phyloP scores from a whole-genome alignment of 805 yeast genomes.

The Torulaspora indica region DNA sequence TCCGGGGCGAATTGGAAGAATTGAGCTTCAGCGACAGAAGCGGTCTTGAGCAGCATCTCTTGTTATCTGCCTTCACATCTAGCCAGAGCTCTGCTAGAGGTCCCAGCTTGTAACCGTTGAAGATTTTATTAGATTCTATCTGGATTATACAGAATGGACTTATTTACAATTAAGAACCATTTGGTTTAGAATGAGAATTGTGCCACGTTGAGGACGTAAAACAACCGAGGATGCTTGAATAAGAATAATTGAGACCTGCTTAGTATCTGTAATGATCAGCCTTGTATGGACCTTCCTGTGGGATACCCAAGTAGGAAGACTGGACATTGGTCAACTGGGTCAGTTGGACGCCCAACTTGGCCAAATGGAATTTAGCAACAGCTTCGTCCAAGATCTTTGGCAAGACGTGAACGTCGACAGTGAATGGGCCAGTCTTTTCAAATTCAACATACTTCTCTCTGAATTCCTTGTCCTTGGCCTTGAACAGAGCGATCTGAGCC shows the following conservation, averaged over 20 bases:
- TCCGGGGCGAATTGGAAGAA: too few relatives aligned
- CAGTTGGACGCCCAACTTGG: constrained; percentile 86
- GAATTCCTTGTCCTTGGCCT: constrained; percentile 76
- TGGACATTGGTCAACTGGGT: constrained; percentile 71
- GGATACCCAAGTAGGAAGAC: constrained; percentile 91
- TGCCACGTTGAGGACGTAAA: constrained; percentile 8
- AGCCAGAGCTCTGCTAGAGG: too few relatives aligned
- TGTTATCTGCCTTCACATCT: too few relatives aligned
- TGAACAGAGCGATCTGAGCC: constrained; percentile 97
- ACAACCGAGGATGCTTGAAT: neutral
- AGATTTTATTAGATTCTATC: constrained; percentile 20
- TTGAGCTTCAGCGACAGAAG: too few relatives aligned
- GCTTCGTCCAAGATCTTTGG: constrained; percentile 99
- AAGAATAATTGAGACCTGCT: constrained; percentile 16
- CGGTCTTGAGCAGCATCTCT: too few relatives aligned
- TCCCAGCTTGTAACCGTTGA: constrained; percentile 31
- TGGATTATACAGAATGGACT: constrained; percentile 6
- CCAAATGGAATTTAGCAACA: constrained; percentile 95
- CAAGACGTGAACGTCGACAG: constrained; percentile 87
- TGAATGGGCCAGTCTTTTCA: constrained; percentile 86
- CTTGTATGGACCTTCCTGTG: constrained; percentile 94
- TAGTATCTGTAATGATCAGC: constrained; percentile 97
- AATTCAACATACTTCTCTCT: constrained; percentile 80
- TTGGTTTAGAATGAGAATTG: constrained; percentile 3
- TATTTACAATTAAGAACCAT: constrained; percentile 7